A percentile compares a stretch with the other conserved stretches of the same genome.
Evolutionary conservation across 2,329 filamentous ascomycete species (phyloP).

Genomic region (Phialophora chinensis): DNA sequence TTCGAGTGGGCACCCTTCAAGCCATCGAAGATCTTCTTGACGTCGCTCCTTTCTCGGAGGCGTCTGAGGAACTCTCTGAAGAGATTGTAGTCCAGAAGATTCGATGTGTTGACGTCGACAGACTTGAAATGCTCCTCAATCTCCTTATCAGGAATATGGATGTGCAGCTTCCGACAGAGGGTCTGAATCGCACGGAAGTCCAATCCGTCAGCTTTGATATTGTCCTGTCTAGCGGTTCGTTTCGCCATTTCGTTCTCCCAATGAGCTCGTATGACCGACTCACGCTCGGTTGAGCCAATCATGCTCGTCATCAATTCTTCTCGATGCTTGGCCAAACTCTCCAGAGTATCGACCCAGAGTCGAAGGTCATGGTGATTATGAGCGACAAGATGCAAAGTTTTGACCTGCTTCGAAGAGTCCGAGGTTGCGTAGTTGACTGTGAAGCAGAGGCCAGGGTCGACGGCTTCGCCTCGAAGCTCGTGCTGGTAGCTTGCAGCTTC

Average conservation of each 20-base stretch:
- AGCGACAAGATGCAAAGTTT: slow-evolving; percentile 86
- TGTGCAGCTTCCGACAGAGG: slow-evolving; percentile 87
- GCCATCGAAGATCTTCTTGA: slow-evolving; percentile 73
- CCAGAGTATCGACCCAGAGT: slow-evolving; percentile 82
- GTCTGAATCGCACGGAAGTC: slow-evolving; percentile 79
- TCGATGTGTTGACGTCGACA: slow-evolving; percentile 69
- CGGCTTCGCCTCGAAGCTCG: slow-evolving; percentile 74
- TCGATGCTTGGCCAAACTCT: slow-evolving; percentile 82
- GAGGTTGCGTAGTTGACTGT: slow-evolving; percentile 85
- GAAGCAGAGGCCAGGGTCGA: slow-evolving; percentile 77
- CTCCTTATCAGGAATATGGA: slow-evolving; percentile 80
- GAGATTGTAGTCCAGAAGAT: slow-evolving; percentile 75
- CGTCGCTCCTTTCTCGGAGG: slow-evolving; percentile 83
- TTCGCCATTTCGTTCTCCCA: slow-evolving; percentile 85
- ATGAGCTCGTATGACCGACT: slow-evolving; percentile 79
- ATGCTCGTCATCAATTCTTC: slow-evolving; percentile 90
- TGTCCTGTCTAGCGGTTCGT: slow-evolving; percentile 61
- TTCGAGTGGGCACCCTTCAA: slow-evolving; percentile 62
- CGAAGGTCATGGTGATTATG: slow-evolving; percentile 73
- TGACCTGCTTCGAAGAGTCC: slow-evolving; percentile 74
- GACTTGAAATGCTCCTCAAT: slow-evolving; percentile 75
- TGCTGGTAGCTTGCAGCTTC: slow-evolving; percentile 89
- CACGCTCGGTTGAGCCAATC: slow-evolving; percentile 74
- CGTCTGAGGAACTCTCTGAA: slow-evolving; percentile 83
- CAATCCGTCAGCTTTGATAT: slow-evolving; percentile 70